A percentile compares a stretch with the other conserved stretches of the same genome.
Conservation (phyloP, 106 monocot species). For the Apostasia ramifera region DNA sequence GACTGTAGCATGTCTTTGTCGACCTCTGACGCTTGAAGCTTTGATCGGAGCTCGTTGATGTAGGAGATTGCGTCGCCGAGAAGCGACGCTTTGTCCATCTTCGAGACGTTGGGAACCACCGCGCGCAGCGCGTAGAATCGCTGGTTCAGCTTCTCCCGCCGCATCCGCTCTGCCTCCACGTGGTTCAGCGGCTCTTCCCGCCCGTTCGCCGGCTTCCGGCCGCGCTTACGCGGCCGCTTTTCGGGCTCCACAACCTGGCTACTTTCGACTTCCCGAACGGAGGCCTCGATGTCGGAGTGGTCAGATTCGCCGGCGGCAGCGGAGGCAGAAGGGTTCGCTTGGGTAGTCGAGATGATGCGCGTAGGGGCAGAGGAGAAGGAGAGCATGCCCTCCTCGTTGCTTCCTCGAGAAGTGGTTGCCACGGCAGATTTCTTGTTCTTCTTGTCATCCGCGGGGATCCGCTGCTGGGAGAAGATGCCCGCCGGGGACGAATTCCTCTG, state of each 20-base stretch:
- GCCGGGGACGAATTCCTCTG: conserved; percentile 23
- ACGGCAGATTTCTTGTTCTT: conserved; percentile 29
- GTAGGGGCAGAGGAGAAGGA: conserved; percentile 53
- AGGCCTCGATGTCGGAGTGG: conserved; percentile 77
- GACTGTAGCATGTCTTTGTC: conserved; percentile 22
- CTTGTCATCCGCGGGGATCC: conserved; percentile 9
- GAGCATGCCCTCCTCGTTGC: conserved; percentile 58
- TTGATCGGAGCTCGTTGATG: conserved; percentile 34
- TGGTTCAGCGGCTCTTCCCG: conserved; percentile 18
- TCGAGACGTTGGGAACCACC: conserved; percentile 40
- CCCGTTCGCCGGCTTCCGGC: not conserved
- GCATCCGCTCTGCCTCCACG: conserved; percentile 43
- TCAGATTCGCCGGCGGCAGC: conserved; percentile 45
- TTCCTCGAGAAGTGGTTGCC: conserved; percentile 42
- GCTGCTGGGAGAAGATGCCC: conserved; percentile 22
- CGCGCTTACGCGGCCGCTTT: conserved; percentile 9
- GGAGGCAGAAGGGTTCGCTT: conserved; percentile 6
- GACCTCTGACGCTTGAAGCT: conserved; percentile 23
- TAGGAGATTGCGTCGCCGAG: conserved; percentile 38
- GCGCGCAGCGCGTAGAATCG: conserved; percentile 40
- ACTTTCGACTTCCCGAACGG: conserved; percentile 59
- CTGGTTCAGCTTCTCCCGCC: conserved; percentile 38
- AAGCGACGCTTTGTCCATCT: conserved; percentile 48
- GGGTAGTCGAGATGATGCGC: not conserved
- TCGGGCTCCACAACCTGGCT: conserved; percentile 34